Evolutionary conservation across 371 early-diverging fungal genomes (phyloP).

Genomic region (Rhizopus stolonifer): DNA sequence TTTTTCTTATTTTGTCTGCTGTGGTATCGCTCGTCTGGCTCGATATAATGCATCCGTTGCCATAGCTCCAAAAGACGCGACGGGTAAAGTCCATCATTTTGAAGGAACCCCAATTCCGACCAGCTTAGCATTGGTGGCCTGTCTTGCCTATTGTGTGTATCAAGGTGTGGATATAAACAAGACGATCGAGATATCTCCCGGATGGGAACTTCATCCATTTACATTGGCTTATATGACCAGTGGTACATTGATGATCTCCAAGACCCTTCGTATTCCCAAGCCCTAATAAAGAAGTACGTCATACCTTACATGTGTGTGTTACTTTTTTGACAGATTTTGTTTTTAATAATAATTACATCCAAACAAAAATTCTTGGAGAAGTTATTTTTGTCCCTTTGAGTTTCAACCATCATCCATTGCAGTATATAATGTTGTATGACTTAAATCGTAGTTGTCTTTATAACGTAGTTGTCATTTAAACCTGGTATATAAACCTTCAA

Average conservation of each 20-base stretch:
- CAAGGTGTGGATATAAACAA: slow-evolving; percentile 48
- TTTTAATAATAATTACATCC: too few species aligned
- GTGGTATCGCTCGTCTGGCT: slow-evolving; percentile 87
- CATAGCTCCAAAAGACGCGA: slow-evolving; percentile 68
- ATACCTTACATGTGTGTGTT: too few species aligned
- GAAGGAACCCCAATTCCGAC: slow-evolving; percentile 93
- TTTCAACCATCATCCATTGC: too few species aligned
- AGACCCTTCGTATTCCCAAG: slow-evolving; percentile 69
- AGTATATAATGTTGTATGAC: too few species aligned
- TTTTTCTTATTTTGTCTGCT: slow-evolving; percentile 83
- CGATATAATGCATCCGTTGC: slow-evolving; percentile 89
- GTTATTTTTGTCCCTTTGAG: too few species aligned
- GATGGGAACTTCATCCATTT: slow-evolving; percentile 73
- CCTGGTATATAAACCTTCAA: too few species aligned
- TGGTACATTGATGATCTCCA: slow-evolving; percentile 82
- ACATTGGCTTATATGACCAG: slow-evolving; percentile 74
- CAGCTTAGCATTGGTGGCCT: slow-evolving; percentile 65
- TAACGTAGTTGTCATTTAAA: too few species aligned
- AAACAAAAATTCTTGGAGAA: too few species aligned
- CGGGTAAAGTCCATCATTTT: slow-evolving; percentile 82
- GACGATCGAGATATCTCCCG: too few species aligned
- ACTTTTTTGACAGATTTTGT: too few species aligned
- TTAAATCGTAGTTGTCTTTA: too few species aligned
- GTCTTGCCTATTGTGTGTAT: slow-evolving; percentile 68
- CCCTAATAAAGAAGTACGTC: slow-evolving; percentile 27